Evolutionary conservation across 352 stramenopile genomes (phyloP), one percentile per base, ranked within the genome.

Genomic region (Pythium aristosporum): DNA sequence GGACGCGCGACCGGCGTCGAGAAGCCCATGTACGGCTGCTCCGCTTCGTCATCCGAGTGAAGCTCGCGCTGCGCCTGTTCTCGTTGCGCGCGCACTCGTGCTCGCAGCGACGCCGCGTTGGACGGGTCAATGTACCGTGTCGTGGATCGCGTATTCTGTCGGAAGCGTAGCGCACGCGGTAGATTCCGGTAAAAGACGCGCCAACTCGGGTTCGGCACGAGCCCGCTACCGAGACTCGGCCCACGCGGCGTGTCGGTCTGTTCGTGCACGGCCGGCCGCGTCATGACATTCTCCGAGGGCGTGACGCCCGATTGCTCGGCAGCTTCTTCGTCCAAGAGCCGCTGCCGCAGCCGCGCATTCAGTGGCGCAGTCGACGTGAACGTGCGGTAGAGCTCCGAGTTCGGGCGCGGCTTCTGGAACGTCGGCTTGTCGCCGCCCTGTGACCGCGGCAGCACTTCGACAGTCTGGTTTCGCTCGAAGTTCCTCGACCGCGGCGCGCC

Each of bases 81-180:
- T 48, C 75, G 66, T 12, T 83, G 56, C 1, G 82, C 82, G 5
- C 80, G 77, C 30, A 93, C 51, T 34, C 84, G 61, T 0, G 76
- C 83, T 1, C 73, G 57, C 44, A 93, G 61, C 16, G 85, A 89
- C 28, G 74, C 74, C 0, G 82, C 82, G 56, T 93, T 93, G 1
- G 82, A 72, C 10, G 77, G 82, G 36, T 89, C 81, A 30, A 93
- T 91, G 61, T 93, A 91, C 23, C 85, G 53, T 23, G 85, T 93
- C 0, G 79, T 90, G 3, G 82, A 88, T 21, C 85, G 79, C 28
- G 82, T 89, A 51, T 91, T 89, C 63, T 88, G 82, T 16, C 82
- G 82, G 67, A 91, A 93, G 1, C 85, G 74, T 62, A 93, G 65
- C 36, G 79, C 60, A 2, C 85, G 82, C 21, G 85, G 85, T 48